Percentiles rank a stretch among this genome's conserved stretches.
Evolutionary conservation across 345 rosid species (phyloP).

Genomic region (Sonneratia caseolaris): DNA sequence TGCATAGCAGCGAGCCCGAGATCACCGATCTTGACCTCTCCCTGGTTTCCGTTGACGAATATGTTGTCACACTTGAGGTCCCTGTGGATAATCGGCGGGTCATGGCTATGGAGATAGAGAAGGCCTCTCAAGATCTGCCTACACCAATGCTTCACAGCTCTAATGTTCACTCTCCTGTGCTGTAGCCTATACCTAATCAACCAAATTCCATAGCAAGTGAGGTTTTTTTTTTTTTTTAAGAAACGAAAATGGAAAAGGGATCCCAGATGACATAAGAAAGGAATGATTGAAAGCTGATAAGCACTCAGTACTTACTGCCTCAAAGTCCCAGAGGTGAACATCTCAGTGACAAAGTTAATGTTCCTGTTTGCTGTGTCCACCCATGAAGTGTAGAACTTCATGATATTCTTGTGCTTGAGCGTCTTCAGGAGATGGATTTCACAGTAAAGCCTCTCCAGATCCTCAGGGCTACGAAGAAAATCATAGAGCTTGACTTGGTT

Average conservation of each 20-base stretch:
- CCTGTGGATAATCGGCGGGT: constrained; percentile 92
- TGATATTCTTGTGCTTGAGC: constrained; percentile 74
- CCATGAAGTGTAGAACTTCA: constrained; percentile 95
- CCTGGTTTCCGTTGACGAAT: constrained; percentile 89
- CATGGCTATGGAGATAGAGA: constrained; percentile 68
- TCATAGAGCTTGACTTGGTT: constrained; percentile 93
- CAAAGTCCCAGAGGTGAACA: constrained; percentile 93
- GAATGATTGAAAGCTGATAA: too few species aligned
- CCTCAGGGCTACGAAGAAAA: constrained; percentile 84
- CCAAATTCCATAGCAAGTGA: constrained; percentile 6
- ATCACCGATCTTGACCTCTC: constrained; percentile 95
- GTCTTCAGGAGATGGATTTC: constrained; percentile 96
- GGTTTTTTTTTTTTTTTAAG: neutral
- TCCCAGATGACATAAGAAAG: too few species aligned
- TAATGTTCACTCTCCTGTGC: constrained; percentile 79
- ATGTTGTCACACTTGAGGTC: constrained; percentile 97
- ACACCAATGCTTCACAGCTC: constrained; percentile 91
- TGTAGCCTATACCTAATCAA: constrained; percentile 53
- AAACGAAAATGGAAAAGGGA: neutral
- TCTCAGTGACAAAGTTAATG: constrained; percentile 86
- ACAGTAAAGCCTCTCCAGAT: constrained; percentile 82
- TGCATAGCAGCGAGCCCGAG: constrained; percentile 93
- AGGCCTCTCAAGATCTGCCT: constrained; percentile 84
- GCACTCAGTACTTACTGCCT: constrained; percentile 27
- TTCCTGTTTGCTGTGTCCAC: constrained; percentile 72